phyloP scores from a whole-genome alignment of 2,329 filamentous ascomycete species.

The Macroventuria anomochaeta region DNA sequence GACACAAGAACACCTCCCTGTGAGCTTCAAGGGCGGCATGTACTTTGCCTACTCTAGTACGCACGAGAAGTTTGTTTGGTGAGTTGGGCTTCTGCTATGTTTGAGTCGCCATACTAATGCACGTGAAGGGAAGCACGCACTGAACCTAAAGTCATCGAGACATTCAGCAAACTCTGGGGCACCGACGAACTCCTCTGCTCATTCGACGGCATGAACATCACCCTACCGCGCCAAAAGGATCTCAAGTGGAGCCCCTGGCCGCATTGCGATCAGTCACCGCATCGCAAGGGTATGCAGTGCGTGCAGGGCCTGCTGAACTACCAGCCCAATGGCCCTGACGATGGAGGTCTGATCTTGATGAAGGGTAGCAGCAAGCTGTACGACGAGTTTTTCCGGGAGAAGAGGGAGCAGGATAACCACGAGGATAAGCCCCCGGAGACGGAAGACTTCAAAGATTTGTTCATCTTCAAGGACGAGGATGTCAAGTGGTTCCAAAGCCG shows the following conservation, averaged over 20 bases:
- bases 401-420: constrained; percentile 20
- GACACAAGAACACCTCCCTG: constrained; percentile 48
- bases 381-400: constrained; percentile 53
- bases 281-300: constrained; percentile 51
- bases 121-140: constrained; percentile 24
- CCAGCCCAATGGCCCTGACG: constrained; percentile 53
- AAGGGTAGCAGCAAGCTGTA: constrained; percentile 52
- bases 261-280: constrained; percentile 51
- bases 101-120: not conserved
- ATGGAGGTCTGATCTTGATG: constrained; percentile 57
- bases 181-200: constrained; percentile 47
- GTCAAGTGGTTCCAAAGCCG: constrained; percentile 53
- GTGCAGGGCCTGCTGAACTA: constrained; percentile 56
- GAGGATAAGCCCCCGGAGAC: constrained; percentile 24
- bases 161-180: constrained; percentile 47
- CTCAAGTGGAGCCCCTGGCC: constrained; percentile 49
- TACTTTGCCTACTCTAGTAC: constrained; percentile 49
- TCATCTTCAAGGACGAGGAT: constrained; percentile 53
- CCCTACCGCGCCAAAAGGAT: constrained; percentile 44
- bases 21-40: constrained; percentile 54
- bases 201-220: constrained; percentile 52
- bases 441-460: constrained; percentile 49
- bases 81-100: constrained; percentile 27
- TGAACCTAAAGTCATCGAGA: constrained; percentile 50
- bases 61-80: constrained; percentile 54